Evolutionary conservation across 202 grass and related monocot species (phyloP).

Genomic region (Dendrocalamus latiflorus): DNA sequence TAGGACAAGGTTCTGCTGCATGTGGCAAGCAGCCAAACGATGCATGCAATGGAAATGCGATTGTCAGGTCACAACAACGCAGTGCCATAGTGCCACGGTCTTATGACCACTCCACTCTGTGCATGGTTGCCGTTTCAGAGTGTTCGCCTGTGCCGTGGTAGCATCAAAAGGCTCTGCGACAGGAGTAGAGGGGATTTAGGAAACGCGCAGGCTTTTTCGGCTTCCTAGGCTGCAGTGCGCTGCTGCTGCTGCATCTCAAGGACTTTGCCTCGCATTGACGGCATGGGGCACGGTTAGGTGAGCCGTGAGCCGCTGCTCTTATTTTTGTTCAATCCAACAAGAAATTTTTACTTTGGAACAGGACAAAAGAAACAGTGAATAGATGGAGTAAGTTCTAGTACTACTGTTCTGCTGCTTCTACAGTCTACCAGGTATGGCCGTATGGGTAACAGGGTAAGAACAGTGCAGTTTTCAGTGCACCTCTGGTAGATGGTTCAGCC

Average conservation of each 20-base stretch:
- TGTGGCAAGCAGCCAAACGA: too few species aligned
- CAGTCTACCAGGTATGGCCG: background rate
- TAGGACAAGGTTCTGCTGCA: background rate
- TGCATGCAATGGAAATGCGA: background rate
- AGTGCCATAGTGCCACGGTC: background rate
- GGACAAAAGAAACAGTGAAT: background rate
- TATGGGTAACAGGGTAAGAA: background rate
- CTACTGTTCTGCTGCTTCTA: background rate
- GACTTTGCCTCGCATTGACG: conserved; percentile 14
- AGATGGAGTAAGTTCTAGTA: background rate
- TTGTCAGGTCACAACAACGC: background rate
- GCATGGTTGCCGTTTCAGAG: background rate
- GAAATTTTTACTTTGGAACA: background rate
- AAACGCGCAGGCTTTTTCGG: conserved; percentile 13
- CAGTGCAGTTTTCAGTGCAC: background rate
- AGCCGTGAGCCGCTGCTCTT: too few species aligned
- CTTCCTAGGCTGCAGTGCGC: background rate
- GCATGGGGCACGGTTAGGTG: too few species aligned
- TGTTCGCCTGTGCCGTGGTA: background rate
- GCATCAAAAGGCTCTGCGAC: conserved; percentile 21
- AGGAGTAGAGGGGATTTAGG: conserved; percentile 15
- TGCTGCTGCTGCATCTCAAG: background rate
- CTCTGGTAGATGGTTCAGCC: background rate
- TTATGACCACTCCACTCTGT: background rate
- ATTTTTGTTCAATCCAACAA: background rate